Conservation (phyloP, 805 yeast species). For the Starmerella lactis-condensi region DNA sequence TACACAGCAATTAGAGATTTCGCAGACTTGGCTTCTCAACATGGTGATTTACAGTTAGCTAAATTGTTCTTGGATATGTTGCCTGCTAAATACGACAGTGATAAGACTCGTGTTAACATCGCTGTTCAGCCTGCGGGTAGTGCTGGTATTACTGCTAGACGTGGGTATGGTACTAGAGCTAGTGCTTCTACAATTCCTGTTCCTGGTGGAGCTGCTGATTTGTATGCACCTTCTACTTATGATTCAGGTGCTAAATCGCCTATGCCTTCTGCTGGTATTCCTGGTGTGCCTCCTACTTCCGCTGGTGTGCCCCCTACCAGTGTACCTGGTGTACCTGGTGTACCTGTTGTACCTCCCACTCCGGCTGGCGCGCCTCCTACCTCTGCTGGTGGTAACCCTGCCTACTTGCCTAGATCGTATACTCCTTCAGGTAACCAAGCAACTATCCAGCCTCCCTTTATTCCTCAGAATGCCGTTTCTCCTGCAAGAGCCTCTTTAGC, state of each 20-base stretch:
- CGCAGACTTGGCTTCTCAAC: conserved; percentile 57
- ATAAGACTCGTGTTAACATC: conserved; percentile 58
- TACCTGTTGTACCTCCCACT: conserved; percentile 2
- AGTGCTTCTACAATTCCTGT: not conserved
- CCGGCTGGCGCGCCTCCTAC: conserved; percentile 9
- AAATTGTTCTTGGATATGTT: conserved; percentile 45
- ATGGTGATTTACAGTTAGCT: conserved; percentile 73
- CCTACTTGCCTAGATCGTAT: conserved; percentile 2
- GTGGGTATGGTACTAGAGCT: not conserved
- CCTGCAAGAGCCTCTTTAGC: conserved; percentile 6
- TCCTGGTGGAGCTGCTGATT: no score
- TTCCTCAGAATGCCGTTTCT: not conserved
- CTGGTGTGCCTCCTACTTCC: conserved; percentile 1
- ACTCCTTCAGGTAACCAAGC: not conserved
- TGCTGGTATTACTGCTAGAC: not conserved
- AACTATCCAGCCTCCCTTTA: not conserved
- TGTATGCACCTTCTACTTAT: no score
- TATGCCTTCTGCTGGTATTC: no score
- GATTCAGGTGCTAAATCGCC: no score
- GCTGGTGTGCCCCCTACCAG: conserved; percentile 1
- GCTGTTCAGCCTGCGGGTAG: conserved; percentile 32
- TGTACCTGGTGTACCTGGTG: conserved; percentile 1
- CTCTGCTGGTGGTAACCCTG: conserved; percentile 8
- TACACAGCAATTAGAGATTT: conserved; percentile 60
- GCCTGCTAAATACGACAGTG: conserved; percentile 48